phyloP scores from a whole-genome alignment of 2,329 filamentous ascomycete genomes.

The Cladosporium sp. region DNA sequence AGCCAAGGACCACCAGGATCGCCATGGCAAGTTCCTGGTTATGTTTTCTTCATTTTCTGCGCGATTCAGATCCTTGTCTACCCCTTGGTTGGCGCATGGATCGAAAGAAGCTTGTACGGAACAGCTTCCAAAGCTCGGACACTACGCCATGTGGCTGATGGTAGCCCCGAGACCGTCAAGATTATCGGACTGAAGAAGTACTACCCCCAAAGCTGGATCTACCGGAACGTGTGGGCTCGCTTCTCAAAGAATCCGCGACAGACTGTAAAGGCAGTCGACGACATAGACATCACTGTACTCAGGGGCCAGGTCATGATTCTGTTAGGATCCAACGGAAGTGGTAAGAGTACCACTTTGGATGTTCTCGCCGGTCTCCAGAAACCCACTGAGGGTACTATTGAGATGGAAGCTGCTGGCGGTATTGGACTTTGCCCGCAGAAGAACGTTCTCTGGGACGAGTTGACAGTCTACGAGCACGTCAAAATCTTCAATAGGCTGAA shows the following conservation, averaged over 20 bases:
- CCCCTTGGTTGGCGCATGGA: constrained; percentile 69
- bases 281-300: constrained; percentile 68
- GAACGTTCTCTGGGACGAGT: constrained; percentile 88
- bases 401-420: constrained; percentile 73
- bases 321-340: constrained; percentile 84
- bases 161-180: constrained; percentile 58
- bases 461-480: constrained; percentile 84
- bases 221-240: constrained; percentile 48
- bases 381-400: constrained; percentile 73
- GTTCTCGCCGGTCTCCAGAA: constrained; percentile 81
- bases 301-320: constrained; percentile 83
- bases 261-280: constrained; percentile 75
- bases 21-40: constrained; percentile 67
- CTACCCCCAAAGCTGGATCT: constrained; percentile 66
- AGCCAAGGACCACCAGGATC: constrained; percentile 57
- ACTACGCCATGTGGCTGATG: constrained; percentile 34
- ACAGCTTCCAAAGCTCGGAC: constrained; percentile 61
- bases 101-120: constrained; percentile 75
- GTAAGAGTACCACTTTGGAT: constrained; percentile 87
- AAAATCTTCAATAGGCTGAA: constrained; percentile 82
- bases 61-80: constrained; percentile 76
- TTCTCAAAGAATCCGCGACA: constrained; percentile 55
- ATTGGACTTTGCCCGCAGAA: constrained; percentile 88
- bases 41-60: constrained; percentile 75
- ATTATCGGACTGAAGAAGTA: constrained; percentile 75